Evolutionary conservation across 805 yeast genomes (phyloP).

Genomic region (Pichia membranifaciens): DNA sequence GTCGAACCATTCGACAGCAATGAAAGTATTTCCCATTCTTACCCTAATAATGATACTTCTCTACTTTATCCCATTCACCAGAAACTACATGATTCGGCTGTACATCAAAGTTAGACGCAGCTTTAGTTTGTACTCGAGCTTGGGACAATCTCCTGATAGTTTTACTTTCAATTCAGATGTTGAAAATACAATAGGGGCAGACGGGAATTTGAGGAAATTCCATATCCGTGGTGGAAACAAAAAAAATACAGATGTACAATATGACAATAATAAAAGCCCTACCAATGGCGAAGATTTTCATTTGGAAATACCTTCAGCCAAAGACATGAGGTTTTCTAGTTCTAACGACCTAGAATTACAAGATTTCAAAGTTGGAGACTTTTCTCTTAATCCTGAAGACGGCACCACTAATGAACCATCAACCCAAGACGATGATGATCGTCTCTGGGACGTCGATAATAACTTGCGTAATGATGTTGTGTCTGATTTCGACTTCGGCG

Average conservation of each 20-base stretch:
- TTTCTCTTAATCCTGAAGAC: neutral
- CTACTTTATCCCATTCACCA: neutral
- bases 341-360: too few species aligned
- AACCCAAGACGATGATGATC: neutral
- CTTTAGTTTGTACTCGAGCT: neutral
- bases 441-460: conserved; percentile 15
- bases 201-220: conserved; percentile 8
- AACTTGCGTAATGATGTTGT: conserved; percentile 1
- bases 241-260: neutral
- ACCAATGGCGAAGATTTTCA: too few species aligned
- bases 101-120: neutral
- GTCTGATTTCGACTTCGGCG: conserved; percentile 19
- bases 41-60: neutral
- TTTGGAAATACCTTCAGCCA: too few species aligned
- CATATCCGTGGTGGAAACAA: neutral
- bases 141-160: neutral
- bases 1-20: neutral
- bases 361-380: too few species aligned
- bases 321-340: too few species aligned
- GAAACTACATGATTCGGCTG: neutral
- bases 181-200: neutral
- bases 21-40: neutral
- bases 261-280: neutral
- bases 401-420: neutral
- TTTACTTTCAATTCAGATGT: neutral